Conservation (phyloP, 2,329 filamentous ascomycete species). For the Cercospora janseana region DNA sequence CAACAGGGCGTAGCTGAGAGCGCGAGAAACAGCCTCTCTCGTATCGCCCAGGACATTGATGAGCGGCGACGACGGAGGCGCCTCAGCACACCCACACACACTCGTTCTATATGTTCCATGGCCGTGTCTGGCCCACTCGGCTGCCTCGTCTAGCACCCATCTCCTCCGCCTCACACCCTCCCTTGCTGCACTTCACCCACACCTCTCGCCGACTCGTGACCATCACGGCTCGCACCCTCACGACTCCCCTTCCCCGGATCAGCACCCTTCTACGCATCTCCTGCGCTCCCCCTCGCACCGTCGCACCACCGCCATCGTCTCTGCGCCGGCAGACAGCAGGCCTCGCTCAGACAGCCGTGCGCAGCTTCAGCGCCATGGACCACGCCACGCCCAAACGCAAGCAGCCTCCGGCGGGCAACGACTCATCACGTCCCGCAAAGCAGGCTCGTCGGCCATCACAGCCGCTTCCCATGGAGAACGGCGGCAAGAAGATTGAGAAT, state of each 20-base stretch:
- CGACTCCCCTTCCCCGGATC: neutral
- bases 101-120: conserved; percentile 12
- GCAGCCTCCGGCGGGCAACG: conserved; percentile 35
- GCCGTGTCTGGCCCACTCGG: conserved; percentile 1
- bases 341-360: neutral
- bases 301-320: no score
- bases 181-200: neutral
- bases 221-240: neutral
- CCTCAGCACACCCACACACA: neutral
- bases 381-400: conserved; percentile 39
- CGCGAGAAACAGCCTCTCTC: no score
- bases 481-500: conserved; percentile 29
- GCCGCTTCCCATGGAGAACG: conserved; percentile 25
- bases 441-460: conserved; percentile 34
- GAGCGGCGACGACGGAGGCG: neutral
- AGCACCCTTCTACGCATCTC: no score
- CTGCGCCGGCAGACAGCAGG: no score
- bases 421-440: conserved; percentile 37
- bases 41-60: no score
- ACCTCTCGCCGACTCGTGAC: conserved; percentile 2
- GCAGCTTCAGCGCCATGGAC: conserved; percentile 26
- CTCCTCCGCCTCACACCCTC: neutral
- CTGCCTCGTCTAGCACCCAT: neutral
- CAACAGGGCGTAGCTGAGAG: no score
- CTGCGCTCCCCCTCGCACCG: no score